Evolutionary conservation across 352 stramenopile genomes (phyloP).

Genomic region (Pythium periplocum): DNA sequence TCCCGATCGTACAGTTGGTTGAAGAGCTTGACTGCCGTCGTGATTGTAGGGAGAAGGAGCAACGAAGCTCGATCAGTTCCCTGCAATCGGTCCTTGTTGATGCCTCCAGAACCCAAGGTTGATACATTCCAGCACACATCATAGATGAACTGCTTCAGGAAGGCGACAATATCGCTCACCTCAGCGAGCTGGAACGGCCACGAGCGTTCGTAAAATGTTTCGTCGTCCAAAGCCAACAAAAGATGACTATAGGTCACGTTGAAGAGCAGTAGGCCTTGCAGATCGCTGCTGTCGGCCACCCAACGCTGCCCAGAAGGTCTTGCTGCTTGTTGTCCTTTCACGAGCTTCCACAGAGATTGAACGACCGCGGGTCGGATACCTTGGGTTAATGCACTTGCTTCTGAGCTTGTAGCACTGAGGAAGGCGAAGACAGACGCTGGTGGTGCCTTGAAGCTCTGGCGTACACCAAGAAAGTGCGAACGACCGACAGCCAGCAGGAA

Average conservation of each 20-base stretch:
- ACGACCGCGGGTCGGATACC: constrained; percentile 7
- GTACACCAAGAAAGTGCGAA: constrained; percentile 39
- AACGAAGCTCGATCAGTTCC: constrained; percentile 5
- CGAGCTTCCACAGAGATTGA: constrained; percentile 33
- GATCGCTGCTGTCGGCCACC: constrained; percentile 10
- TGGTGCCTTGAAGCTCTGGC: constrained; percentile 39
- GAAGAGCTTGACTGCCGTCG: constrained; percentile 67
- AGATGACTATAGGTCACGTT: constrained; percentile 64
- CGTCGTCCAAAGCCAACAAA: constrained; percentile 58
- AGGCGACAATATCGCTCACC: constrained; percentile 36
- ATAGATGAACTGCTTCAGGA: constrained; percentile 66
- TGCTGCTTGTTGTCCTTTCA: constrained; percentile 15
- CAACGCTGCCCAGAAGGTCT: constrained; percentile 8
- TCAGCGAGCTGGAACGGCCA: constrained; percentile 45
- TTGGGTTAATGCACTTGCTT: constrained; percentile 2
- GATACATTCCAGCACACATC: constrained; percentile 54
- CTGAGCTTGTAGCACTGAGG: constrained; percentile 41
- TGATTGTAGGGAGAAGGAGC: constrained; percentile 40
- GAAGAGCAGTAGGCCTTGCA: constrained; percentile 52
- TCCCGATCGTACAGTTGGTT: constrained; percentile 80
- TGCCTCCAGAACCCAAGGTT: background rate
- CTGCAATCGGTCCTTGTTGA: constrained; percentile 8
- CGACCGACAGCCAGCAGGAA: constrained; percentile 38
- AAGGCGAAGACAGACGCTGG: constrained; percentile 37
- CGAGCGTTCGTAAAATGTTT: constrained; percentile 58